Evolutionary conservation across 2,329 filamentous ascomycete genomes (phyloP).

Genomic region (Didymella arachidicola): DNA sequence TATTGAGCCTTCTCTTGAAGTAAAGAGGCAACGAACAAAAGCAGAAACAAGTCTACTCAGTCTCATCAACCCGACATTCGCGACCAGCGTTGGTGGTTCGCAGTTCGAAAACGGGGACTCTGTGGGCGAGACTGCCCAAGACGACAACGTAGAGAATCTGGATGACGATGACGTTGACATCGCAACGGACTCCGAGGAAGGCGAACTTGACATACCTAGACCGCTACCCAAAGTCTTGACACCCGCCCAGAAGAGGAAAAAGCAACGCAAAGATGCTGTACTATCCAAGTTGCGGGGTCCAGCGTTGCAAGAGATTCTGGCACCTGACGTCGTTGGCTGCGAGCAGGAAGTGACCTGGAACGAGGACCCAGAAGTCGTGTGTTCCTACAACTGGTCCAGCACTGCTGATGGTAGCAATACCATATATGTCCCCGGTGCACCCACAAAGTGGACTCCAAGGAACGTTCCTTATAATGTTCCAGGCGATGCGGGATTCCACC

Average conservation of each 20-base stretch:
- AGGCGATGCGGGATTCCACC: slow-evolving; percentile 33
- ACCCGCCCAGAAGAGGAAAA: slow-evolving; percentile 27
- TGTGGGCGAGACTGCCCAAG: not conserved
- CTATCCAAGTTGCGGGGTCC: slow-evolving; percentile 29
- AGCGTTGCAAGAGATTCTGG: slow-evolving; percentile 26
- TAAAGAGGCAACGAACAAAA: slow-evolving; percentile 14
- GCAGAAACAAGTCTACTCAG: slow-evolving; percentile 18
- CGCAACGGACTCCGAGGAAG: slow-evolving; percentile 18
- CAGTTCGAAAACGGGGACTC: not conserved
- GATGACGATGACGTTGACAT: slow-evolving; percentile 15
- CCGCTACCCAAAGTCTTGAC: slow-evolving; percentile 20
- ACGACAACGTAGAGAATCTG: slow-evolving; percentile 1
- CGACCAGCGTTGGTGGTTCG: not conserved
- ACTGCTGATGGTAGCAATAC: slow-evolving; percentile 33
- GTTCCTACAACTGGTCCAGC: slow-evolving; percentile 42
- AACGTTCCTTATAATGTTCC: slow-evolving; percentile 29
- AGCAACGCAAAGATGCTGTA: slow-evolving; percentile 21
- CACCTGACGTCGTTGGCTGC: slow-evolving; percentile 22
- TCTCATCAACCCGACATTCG: slow-evolving; percentile 19
- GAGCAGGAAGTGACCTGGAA: slow-evolving; percentile 33
- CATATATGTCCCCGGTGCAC: slow-evolving; percentile 41
- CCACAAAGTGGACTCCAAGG: slow-evolving; percentile 34
- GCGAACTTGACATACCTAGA: slow-evolving; percentile 11
- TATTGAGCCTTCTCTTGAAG: not conserved
- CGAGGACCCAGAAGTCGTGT: slow-evolving; percentile 36